phyloP scores from a whole-genome alignment of 495 filamentous ascomycete genomes.

The Lophiotrema nucula region DNA sequence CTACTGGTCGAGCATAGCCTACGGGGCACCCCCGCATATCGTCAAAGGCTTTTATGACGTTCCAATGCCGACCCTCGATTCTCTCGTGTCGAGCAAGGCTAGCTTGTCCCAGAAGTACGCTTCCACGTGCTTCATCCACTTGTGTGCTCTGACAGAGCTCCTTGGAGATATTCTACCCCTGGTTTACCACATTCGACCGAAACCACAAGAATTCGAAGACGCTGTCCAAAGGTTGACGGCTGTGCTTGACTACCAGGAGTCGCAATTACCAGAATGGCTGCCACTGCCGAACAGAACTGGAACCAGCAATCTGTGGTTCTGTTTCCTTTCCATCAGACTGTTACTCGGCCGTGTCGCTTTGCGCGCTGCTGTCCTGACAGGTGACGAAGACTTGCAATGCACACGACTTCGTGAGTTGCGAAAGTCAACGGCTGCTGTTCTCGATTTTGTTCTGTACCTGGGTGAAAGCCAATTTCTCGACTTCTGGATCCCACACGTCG shows the following conservation, averaged over 20 bases:
- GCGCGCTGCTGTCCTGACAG: constrained; percentile 51
- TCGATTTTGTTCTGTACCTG: constrained; percentile 37
- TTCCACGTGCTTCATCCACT: constrained; percentile 51
- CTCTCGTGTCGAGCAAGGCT: constrained; percentile 27
- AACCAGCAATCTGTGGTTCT: constrained; percentile 52
- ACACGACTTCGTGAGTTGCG: constrained; percentile 52
- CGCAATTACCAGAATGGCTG: constrained; percentile 50
- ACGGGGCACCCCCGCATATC: constrained; percentile 22
- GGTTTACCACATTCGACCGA: constrained; percentile 50
- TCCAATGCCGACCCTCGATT: constrained; percentile 50
- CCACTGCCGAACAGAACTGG: constrained; percentile 41
- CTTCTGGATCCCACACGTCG: constrained; percentile 28
- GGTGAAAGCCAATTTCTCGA: constrained; percentile 25
- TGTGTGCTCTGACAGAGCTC: constrained; percentile 54
- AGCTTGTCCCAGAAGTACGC: constrained; percentile 39
- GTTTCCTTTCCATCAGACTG: constrained; percentile 53
- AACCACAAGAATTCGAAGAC: constrained; percentile 45
- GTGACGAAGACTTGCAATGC: constrained; percentile 46
- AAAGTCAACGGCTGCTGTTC: constrained; percentile 52
- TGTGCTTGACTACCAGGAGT: constrained; percentile 49
- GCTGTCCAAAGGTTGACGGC: constrained; percentile 40
- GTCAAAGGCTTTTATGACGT: constrained; percentile 51
- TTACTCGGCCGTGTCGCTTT: constrained; percentile 53
- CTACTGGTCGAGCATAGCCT: constrained; percentile 25
- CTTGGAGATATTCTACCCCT: constrained; percentile 52